Evolutionary conservation across 768 basidiomycete genomes (phyloP).

Genomic region (Tubosaeta sp.): DNA sequence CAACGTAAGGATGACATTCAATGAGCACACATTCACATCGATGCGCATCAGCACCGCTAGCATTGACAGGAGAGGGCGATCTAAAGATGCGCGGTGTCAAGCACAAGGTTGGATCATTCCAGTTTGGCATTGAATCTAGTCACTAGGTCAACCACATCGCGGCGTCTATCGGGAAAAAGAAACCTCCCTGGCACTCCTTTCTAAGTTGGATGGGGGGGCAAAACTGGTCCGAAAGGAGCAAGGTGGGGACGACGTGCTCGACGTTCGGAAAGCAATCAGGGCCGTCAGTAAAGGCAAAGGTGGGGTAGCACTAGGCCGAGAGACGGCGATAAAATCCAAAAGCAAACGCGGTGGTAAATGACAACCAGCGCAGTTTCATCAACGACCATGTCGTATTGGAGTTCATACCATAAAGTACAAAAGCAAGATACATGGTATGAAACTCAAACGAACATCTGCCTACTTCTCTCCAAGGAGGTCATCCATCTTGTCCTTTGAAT

Average conservation of each 20-base stretch:
- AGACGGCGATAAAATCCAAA: constrained; percentile 15
- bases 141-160: too few species aligned
- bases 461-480: constrained; percentile 49
- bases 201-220: constrained; percentile 67
- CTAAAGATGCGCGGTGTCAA: too few species aligned
- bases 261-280: constrained; percentile 85
- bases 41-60: too few species aligned
- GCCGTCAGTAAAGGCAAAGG: constrained; percentile 69
- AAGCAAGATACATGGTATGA: constrained; percentile 3
- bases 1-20: too few species aligned
- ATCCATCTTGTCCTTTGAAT: constrained; percentile 65
- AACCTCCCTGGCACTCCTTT: too few species aligned
- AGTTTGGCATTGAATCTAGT: too few species aligned
- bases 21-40: too few species aligned
- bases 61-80: too few species aligned
- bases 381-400: too few species aligned
- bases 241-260: constrained; percentile 53
- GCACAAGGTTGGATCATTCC: too few species aligned
- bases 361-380: too few species aligned
- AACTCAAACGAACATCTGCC: neutral
- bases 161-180: constrained; percentile 53
- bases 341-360: constrained; percentile 23
- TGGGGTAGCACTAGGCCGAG: constrained; percentile 51
- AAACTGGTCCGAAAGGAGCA: constrained; percentile 50
- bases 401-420: too few species aligned